Conservation (phyloP, 192 early-diverging fungal species). For the Coemansia sp. region DNA sequence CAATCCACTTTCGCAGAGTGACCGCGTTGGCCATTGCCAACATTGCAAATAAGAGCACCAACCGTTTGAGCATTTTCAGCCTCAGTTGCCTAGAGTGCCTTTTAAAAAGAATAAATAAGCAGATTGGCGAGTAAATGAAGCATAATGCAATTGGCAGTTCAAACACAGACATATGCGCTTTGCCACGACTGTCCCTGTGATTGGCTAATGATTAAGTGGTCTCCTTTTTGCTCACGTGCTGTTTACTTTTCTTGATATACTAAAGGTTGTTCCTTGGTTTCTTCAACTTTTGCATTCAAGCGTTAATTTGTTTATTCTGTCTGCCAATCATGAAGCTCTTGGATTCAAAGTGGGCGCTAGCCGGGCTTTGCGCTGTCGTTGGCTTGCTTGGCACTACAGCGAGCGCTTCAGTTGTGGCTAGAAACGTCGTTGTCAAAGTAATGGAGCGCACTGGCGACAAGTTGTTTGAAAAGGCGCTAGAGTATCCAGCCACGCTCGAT, state of each 20-base stretch:
- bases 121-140: neutral
- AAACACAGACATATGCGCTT: slow-evolving; percentile 4
- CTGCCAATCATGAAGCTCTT: slow-evolving; percentile 12
- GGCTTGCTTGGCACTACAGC: slow-evolving; percentile 2
- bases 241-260: neutral
- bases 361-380: slow-evolving; percentile 10
- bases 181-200: slow-evolving; percentile 3
- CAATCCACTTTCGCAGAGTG: slow-evolving; percentile 83
- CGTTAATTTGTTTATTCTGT: neutral
- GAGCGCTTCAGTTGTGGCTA: slow-evolving; percentile 11
- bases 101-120: neutral
- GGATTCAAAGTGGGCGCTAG: slow-evolving; percentile 1
- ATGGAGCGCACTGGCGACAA: slow-evolving; percentile 53
- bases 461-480: slow-evolving; percentile 30
- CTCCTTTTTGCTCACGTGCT: neutral
- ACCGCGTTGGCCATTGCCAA: slow-evolving; percentile 55
- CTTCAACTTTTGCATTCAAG: neutral
- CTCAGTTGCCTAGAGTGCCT: neutral
- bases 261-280: neutral
- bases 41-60: slow-evolving; percentile 49
- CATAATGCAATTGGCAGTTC: neutral
- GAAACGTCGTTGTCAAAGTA: slow-evolving; percentile 32
- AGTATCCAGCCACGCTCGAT: slow-evolving; percentile 17
- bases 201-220: slow-evolving; percentile 5
- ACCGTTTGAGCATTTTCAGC: slow-evolving; percentile 38